These are phyloP conservation scores for Spirogloea muscicola DNA, from an alignment of 139 green algal genomes.

Conservation along the genomic window DNA sequence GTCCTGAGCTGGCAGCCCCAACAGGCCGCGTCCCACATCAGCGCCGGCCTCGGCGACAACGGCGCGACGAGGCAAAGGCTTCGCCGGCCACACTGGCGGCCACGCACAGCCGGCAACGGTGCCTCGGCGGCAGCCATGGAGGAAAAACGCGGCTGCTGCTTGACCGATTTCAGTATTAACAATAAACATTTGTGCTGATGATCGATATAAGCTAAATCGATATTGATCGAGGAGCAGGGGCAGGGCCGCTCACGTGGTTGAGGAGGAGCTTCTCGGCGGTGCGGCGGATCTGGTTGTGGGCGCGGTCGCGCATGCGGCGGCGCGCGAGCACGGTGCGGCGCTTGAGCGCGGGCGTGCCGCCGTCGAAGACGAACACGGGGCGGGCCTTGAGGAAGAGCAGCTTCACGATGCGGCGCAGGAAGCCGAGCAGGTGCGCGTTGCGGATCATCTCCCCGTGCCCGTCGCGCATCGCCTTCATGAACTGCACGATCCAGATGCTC, in stretches of 20 bases:
- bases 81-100: no score
- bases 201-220: background rate
- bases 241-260: conserved; percentile 63
- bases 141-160: background rate
- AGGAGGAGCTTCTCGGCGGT: conserved; percentile 91
- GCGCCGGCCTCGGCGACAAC: background rate
- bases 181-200: background rate
- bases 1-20: conserved; percentile 11
- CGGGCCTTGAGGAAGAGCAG: conserved; percentile 88
- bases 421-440: conserved; percentile 93
- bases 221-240: background rate
- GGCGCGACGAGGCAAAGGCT: background rate
- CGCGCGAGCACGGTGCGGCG: conserved; percentile 60
- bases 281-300: conserved; percentile 32
- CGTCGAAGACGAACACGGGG: conserved; percentile 98
- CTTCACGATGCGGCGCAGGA: conserved; percentile 93
- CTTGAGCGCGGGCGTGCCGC: conserved; percentile 90
- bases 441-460: conserved; percentile 81
- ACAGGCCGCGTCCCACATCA: no score
- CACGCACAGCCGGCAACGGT: background rate
- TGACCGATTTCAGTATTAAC: background rate
- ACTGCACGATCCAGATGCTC: conserved; percentile 94
- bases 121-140: background rate
- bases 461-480: conserved; percentile 93
- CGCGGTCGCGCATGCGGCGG: conserved; percentile 38